A percentile compares a stretch with the other conserved stretches of the same genome.
phyloP scores from a whole-genome alignment of 2,329 filamentous ascomycete species.

The Pseudophaeomoniella oleicola region DNA sequence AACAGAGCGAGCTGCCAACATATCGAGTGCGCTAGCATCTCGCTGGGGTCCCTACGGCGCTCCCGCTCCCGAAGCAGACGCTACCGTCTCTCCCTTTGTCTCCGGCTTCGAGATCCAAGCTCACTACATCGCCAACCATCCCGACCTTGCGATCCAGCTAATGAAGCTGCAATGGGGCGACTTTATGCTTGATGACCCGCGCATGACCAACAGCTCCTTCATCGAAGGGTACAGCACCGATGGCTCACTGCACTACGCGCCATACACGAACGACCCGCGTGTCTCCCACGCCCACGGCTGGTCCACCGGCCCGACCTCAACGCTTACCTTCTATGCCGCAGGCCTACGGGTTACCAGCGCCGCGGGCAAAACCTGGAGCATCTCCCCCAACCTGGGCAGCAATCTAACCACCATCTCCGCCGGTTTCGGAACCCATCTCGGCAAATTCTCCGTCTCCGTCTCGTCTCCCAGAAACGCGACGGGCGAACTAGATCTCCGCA shows the following conservation, averaged over 20 bases:
- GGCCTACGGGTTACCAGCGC: constrained; percentile 24
- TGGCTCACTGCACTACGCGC: constrained; percentile 33
- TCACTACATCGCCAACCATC: constrained; percentile 24
- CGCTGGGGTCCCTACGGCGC: constrained; percentile 33
- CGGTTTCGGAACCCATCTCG: constrained; percentile 22
- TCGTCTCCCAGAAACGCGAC: not conserved
- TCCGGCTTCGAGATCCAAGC: constrained; percentile 28
- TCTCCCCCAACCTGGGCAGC: constrained; percentile 21
- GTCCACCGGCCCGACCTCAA: constrained; percentile 33
- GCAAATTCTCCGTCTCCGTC: constrained; percentile 17
- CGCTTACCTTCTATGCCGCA: constrained; percentile 26
- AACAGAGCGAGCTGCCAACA: constrained; percentile 10
- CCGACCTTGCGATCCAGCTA: constrained; percentile 25
- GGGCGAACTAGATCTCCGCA: not conserved
- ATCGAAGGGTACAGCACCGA: constrained; percentile 35
- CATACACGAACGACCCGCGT: constrained; percentile 32
- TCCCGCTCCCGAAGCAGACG: constrained; percentile 25
- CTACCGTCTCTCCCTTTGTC: constrained; percentile 28
- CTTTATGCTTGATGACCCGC: constrained; percentile 39
- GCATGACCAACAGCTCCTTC: constrained; percentile 39
- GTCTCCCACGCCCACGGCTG: constrained; percentile 37
- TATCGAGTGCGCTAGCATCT: constrained; percentile 22
- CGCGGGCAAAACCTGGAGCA: constrained; percentile 20
- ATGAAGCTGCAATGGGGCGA: constrained; percentile 32
- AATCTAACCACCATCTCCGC: constrained; percentile 21